Percentiles rank a stretch among this genome's conserved stretches.
These are phyloP conservation scores for Aspergillus sp. DNA, from an alignment of 2,329 filamentous ascomycete genomes.

Conservation along the genomic window DNA sequence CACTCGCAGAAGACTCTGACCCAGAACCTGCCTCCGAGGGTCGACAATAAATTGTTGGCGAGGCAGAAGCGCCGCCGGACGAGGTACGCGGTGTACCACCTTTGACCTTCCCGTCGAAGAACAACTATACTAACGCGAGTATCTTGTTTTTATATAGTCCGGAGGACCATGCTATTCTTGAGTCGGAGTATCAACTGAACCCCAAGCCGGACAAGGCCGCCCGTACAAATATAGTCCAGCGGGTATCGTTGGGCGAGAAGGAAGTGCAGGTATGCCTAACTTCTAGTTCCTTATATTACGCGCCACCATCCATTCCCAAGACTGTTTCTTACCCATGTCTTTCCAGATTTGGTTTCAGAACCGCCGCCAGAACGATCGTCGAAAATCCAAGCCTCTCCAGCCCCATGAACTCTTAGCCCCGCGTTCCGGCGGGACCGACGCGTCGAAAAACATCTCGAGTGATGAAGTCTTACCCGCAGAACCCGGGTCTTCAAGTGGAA, in stretches of 20 bases:
- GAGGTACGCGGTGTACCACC: constrained; percentile 45
- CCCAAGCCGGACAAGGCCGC: constrained; percentile 89
- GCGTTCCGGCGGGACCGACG: constrained; percentile 27
- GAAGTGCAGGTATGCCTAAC: constrained; percentile 78
- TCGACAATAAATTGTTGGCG: constrained; percentile 60
- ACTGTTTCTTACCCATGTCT: constrained; percentile 5
- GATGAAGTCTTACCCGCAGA: constrained; percentile 31
- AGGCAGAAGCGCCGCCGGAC: constrained; percentile 63
- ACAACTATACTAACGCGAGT: constrained; percentile 7
- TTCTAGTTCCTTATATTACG: constrained; percentile 19
- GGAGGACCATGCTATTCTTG: constrained; percentile 84
- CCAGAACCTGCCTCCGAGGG: constrained; percentile 55
- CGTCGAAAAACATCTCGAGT: constrained; percentile 26
- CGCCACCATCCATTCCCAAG: constrained; percentile 23
- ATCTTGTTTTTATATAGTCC: constrained; percentile 53
- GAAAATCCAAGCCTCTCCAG: constrained; percentile 80
- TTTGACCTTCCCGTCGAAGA: neutral
- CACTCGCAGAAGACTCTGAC: constrained; percentile 59
- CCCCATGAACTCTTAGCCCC: constrained; percentile 67
- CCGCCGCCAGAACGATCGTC: constrained; percentile 84
- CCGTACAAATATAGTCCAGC: constrained; percentile 78
- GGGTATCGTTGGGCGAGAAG: constrained; percentile 87
- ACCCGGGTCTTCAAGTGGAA: constrained; percentile 28
- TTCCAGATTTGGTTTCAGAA: constrained; percentile 96
- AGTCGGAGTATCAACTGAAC: constrained; percentile 79